Evolutionary conservation across 768 basidiomycete species (phyloP).

Genomic region (Saitozyma podzolica): DNA sequence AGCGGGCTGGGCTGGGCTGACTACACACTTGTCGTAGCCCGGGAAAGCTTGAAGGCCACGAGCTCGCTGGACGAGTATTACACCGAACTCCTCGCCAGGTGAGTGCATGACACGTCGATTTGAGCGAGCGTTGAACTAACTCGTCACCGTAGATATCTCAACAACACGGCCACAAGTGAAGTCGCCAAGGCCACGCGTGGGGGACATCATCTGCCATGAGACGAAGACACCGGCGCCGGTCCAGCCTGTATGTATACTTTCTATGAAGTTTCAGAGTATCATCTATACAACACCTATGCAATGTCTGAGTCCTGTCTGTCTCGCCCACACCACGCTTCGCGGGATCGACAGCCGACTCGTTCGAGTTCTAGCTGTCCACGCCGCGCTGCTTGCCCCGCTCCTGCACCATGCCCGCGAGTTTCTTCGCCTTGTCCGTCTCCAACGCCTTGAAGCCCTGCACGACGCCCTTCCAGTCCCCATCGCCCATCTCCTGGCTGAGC

Average conservation of each 20-base stretch:
- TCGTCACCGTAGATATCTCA: conserved; percentile 60
- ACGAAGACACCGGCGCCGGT: too few relatives aligned
- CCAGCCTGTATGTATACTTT: too few relatives aligned
- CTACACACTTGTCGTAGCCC: conserved; percentile 4
- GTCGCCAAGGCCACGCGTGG: conserved; percentile 60
- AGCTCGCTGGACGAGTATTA: conserved; percentile 55
- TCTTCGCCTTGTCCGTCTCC: conserved; percentile 32
- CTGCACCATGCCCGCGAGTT: conserved; percentile 32
- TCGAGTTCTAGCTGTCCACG: too few relatives aligned
- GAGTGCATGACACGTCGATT: not conserved
- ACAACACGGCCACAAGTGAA: conserved; percentile 62
- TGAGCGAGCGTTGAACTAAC: too few relatives aligned
- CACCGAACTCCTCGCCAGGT: conserved; percentile 52
- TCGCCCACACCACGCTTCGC: too few relatives aligned
- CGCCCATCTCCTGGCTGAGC: conserved; percentile 41
- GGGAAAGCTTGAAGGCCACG: conserved; percentile 22
- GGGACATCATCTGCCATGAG: conserved; percentile 55
- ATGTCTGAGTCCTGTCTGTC: too few relatives aligned
- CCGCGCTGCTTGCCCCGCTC: conserved; percentile 9
- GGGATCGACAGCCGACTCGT: too few relatives aligned
- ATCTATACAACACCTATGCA: too few relatives aligned
- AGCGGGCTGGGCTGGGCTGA: not conserved
- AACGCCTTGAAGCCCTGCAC: conserved; percentile 41
- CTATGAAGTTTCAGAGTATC: not conserved
- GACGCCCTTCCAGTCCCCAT: conserved; percentile 48